These are phyloP conservation scores for Pseudophaeomoniella oleicola DNA, from an alignment of 2,329 filamentous ascomycete genomes.

Conservation along the genomic window DNA sequence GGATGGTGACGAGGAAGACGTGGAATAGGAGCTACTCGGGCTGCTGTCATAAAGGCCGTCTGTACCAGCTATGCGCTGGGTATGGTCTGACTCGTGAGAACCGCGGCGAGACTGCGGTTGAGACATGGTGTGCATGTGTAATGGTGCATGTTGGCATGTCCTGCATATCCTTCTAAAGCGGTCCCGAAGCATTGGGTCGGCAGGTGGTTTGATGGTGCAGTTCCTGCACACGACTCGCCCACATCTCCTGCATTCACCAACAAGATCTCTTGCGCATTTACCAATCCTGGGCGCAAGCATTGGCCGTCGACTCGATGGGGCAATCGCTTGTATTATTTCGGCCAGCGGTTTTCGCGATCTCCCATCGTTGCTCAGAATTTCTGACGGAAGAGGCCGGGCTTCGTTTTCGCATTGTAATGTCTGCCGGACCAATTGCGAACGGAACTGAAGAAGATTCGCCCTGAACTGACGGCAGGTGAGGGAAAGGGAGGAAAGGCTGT, in stretches of 20 bases:
- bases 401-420: slow-evolving; percentile 75
- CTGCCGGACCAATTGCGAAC: slow-evolving; percentile 54
- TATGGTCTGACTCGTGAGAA: slow-evolving; percentile 1
- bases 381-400: slow-evolving; percentile 21
- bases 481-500: slow-evolving; percentile 70
- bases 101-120: slow-evolving; percentile 4
- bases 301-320: slow-evolving; percentile 2
- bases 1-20: slow-evolving; percentile 2
- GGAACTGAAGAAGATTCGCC: slow-evolving; percentile 63
- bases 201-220: slow-evolving; percentile 72
- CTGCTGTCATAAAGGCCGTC: slow-evolving; percentile 11
- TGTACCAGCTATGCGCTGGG: slow-evolving; percentile 4
- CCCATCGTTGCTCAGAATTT: slow-evolving; percentile 1
- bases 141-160: slow-evolving; percentile 57
- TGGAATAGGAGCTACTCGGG: slow-evolving; percentile 7
- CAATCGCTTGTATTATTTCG: neutral
- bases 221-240: slow-evolving; percentile 71
- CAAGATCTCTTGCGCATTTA: slow-evolving; percentile 75
- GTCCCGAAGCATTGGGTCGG: slow-evolving; percentile 49
- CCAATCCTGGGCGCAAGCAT: slow-evolving; percentile 51
- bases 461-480: slow-evolving; percentile 70
- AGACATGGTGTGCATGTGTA: slow-evolving; percentile 35
- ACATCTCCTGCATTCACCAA: slow-evolving; percentile 68
- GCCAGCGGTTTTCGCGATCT: neutral
- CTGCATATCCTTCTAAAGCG: slow-evolving; percentile 71